Evolutionary conservation across 2,329 filamentous ascomycete species (phyloP), one percentile per base, ranked within the genome.

Genomic region (Botrytis byssoidea): DNA sequence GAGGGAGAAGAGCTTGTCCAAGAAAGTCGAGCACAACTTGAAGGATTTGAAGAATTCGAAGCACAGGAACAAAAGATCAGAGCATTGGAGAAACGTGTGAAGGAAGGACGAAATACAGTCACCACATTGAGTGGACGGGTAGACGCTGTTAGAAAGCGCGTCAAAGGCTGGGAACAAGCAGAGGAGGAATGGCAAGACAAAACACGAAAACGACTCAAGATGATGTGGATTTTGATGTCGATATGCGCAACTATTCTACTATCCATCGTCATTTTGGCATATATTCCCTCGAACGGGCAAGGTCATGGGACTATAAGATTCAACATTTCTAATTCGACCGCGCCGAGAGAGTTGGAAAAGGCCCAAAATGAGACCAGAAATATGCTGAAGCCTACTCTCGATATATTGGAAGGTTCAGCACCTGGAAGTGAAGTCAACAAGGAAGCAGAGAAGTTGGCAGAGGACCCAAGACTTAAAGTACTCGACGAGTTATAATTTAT

Each of bases 181-280:
- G 92, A 94, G 81, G 85, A 84, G 66, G 88, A 90, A 78, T 91
- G 90, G 86, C 88, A 92, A 82, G 89, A 92, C 78, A 88, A 85
- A 78, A 92, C 90, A n/a, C 84, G 89, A 75, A 85, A 84, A 79
- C 86, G 90, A 68, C 83, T 93, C 75, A 88, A 87, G 76, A 85
- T 88, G 32, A 83, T 92, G 65, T 93, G 91, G 90, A 85, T 89
- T 57, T 85, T 89, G 75, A 87, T 87, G 74, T 87, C 83, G 35
- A 80, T 85, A 14, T 74, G 86, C n/a, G 75, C 77, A 29, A 77
- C 77, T 48, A 80, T 83, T 7, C 84, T 91, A 51, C 77, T 88
- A 3, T 74, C 88, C 4, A 81, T 88, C 12, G 72, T 73, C 82
- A 46, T 80, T 83, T 59, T 80, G 82, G 64, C 78, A 77, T 75